A percentile compares a stretch with the other conserved stretches of the same genome.
phyloP scores from a whole-genome alignment of 495 filamentous ascomycete species.

The Penicillium egyptiacum region DNA sequence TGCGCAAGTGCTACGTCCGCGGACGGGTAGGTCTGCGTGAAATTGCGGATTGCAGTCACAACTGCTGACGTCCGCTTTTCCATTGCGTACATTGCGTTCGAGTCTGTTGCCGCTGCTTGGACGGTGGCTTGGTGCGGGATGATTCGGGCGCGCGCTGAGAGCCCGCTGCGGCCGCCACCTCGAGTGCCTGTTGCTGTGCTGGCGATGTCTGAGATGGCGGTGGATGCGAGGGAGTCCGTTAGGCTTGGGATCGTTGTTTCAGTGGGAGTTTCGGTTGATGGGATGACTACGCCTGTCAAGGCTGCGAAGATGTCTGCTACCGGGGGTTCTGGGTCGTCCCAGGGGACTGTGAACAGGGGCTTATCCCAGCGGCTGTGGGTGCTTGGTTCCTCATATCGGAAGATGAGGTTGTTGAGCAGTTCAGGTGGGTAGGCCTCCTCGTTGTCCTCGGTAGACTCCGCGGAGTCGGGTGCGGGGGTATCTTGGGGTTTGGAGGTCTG shows the following conservation, averaged over 20 bases:
- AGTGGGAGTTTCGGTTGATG: slow-evolving; percentile 30
- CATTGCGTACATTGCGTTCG: slow-evolving; percentile 80
- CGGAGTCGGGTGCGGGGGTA: slow-evolving; percentile 4
- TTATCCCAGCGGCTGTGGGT: slow-evolving; percentile 94
- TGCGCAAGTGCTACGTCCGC: slow-evolving; percentile 53
- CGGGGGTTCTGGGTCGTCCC: slow-evolving; percentile 68
- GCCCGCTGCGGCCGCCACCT: slow-evolving; percentile 17
- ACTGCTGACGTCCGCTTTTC: slow-evolving; percentile 84
- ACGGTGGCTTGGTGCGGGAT: slow-evolving; percentile 81
- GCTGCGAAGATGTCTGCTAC: slow-evolving; percentile 78
- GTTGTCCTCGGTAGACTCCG: slow-evolving; percentile 28
- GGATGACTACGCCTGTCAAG: slow-evolving; percentile 49
- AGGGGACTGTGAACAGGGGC: slow-evolving; percentile 86
- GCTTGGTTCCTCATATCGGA: slow-evolving; percentile 95
- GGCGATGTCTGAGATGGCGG: slow-evolving; percentile 33
- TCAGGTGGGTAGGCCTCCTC: slow-evolving; percentile 61
- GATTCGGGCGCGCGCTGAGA: slow-evolving; percentile 43
- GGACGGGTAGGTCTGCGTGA: slow-evolving; percentile 42
- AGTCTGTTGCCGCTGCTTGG: slow-evolving; percentile 61
- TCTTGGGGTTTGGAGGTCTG: slow-evolving; percentile 2
- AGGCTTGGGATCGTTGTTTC: slow-evolving; percentile 23
- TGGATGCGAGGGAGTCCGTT: slow-evolving; percentile 26
- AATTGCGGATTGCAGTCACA: slow-evolving; percentile 69
- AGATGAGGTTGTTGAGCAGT: slow-evolving; percentile 89
- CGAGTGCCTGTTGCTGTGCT: slow-evolving; percentile 31